phyloP scores from a whole-genome alignment of 2,329 filamentous ascomycete genomes.

The Diaporthe velutina region DNA sequence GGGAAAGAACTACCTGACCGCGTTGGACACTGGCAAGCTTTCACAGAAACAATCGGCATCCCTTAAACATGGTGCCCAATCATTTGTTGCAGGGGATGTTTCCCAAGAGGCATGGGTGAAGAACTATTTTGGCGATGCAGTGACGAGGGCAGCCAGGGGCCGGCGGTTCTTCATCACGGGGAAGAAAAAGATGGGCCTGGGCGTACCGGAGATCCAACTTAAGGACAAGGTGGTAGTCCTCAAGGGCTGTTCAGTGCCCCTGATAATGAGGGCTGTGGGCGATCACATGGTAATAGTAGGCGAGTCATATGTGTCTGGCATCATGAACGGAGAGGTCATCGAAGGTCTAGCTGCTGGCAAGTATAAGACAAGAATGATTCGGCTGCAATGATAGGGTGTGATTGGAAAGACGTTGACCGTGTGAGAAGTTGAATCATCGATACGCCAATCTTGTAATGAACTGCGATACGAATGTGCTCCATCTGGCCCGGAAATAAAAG shows the following conservation, averaged over 20 bases:
- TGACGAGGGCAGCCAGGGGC: background rate
- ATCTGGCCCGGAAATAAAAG: background rate
- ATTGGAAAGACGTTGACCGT: background rate
- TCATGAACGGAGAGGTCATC: background rate
- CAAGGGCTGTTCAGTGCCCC: background rate
- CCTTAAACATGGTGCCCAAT: background rate
- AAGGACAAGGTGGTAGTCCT: background rate
- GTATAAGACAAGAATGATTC: constrained; percentile 3
- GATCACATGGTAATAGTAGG: background rate
- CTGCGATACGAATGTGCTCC: background rate
- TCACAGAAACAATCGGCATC: background rate
- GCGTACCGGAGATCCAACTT: background rate
- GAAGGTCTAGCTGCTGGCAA: background rate
- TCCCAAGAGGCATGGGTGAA: background rate
- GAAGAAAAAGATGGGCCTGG: background rate
- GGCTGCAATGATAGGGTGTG: background rate
- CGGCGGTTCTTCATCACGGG: background rate
- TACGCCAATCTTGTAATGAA: background rate
- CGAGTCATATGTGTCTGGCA: background rate
- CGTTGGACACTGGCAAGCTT: background rate
- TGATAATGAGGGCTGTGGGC: background rate
- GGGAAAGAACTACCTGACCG: background rate
- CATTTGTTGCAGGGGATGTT: background rate
- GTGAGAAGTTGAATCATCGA: background rate
- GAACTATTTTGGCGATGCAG: background rate